Evolutionary conservation across 78 protist genomes (phyloP).

Genomic region (Creolimax fragrantissima): DNA sequence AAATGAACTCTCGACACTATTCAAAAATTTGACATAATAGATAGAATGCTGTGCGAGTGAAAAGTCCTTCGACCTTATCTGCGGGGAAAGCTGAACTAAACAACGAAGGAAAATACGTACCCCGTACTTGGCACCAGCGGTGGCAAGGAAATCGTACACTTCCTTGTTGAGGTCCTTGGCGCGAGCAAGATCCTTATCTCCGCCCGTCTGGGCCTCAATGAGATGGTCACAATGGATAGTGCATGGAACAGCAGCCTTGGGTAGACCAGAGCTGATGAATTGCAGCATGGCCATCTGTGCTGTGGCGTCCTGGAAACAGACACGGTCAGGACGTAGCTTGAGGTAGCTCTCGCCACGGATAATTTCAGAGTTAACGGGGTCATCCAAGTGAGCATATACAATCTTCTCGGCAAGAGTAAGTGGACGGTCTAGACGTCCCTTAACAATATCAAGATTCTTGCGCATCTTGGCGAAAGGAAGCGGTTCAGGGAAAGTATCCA

Average conservation of each 20-base stretch:
- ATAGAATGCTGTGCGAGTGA: too few species aligned
- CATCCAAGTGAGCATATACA: slow-evolving; percentile 74
- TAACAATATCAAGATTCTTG: slow-evolving; percentile 13
- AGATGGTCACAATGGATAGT: slow-evolving; percentile 93
- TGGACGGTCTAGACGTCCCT: slow-evolving; percentile 38
- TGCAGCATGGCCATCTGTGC: slow-evolving; percentile 88
- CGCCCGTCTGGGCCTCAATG: slow-evolving; percentile 75
- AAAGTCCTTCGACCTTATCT: too few species aligned
- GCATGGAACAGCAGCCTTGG: slow-evolving; percentile 79
- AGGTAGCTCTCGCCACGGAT: slow-evolving; percentile 74
- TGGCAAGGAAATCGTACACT: slow-evolving; percentile 80
- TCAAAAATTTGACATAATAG: too few species aligned
- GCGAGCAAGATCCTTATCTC: slow-evolving; percentile 43
- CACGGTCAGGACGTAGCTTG: slow-evolving; percentile 85
- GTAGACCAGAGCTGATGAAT: slow-evolving; percentile 82
- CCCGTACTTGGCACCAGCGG: slow-evolving; percentile 46
- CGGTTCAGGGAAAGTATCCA: neutral
- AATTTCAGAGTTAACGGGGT: slow-evolving; percentile 45
- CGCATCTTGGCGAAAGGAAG: slow-evolving; percentile 30
- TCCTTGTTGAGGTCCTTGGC: slow-evolving; percentile 70
- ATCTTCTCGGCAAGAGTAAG: slow-evolving; percentile 85
- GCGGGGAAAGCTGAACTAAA: too few species aligned
- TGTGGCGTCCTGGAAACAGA: slow-evolving; percentile 75
- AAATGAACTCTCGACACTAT: too few species aligned
- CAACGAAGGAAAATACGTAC: slow-evolving; percentile 4